Evolutionary conservation across 1,284 basidiomycete genomes (phyloP).

Genomic region (Cryptococcus sp.): DNA sequence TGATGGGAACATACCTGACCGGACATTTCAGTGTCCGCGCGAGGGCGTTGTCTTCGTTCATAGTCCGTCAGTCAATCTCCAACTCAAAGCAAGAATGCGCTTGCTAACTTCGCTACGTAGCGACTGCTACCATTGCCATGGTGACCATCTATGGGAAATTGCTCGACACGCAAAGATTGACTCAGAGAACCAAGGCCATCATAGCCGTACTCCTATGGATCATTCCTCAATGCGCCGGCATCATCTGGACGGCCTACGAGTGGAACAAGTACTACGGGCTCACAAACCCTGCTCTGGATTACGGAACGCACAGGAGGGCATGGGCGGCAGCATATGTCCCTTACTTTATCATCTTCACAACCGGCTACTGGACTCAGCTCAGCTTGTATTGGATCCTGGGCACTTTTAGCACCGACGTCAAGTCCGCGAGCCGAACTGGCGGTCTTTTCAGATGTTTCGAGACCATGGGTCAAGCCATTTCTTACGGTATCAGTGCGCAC

Average conservation of each 20-base stretch:
- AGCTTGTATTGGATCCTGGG: constrained; percentile 32
- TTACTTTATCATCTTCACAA: constrained; percentile 25
- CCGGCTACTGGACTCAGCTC: constrained; percentile 22
- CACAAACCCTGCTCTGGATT: constrained; percentile 15
- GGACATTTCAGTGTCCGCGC: constrained; percentile 37
- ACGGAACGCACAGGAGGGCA: constrained; percentile 16
- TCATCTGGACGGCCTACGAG: constrained; percentile 31
- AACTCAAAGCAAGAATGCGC: background rate
- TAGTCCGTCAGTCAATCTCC: constrained; percentile 25
- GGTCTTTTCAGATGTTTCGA: constrained; percentile 17
- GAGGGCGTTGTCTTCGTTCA: constrained; percentile 37
- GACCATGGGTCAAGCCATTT: constrained; percentile 17
- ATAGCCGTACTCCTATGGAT: constrained; percentile 25
- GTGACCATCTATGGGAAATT: constrained; percentile 21
- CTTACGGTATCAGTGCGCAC: constrained; percentile 19
- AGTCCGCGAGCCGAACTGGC: constrained; percentile 12
- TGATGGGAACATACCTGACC: constrained; percentile 34
- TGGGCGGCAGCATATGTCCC: constrained; percentile 24
- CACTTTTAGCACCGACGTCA: constrained; percentile 22
- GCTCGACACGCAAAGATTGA: constrained; percentile 24
- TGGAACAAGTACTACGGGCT: constrained; percentile 14
- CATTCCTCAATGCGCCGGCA: constrained; percentile 26
- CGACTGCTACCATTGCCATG: constrained; percentile 18
- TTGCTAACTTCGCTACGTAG: constrained; percentile 3
- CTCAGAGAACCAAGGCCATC: constrained; percentile 21